Conservation (phyloP, 2,329 filamentous ascomycete species). For the Thermomyces lanuginosus region DNA sequence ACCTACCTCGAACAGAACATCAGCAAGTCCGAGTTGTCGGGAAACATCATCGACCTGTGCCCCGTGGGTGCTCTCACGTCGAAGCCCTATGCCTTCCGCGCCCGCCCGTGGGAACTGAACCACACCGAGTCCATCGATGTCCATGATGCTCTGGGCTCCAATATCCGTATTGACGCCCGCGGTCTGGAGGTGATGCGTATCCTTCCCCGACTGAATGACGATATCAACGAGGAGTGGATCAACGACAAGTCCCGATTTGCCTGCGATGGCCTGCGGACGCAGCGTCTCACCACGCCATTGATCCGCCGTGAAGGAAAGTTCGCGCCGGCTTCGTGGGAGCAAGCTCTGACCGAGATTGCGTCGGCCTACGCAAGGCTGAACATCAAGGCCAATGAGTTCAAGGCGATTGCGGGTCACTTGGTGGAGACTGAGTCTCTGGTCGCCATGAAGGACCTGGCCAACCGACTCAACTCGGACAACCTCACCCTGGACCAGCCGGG, state of each 20-base stretch:
- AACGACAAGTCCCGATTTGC: conserved; percentile 97
- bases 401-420: conserved; percentile 79
- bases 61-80: conserved; percentile 91
- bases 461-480: conserved; percentile 93
- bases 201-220: conserved; percentile 82
- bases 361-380: conserved; percentile 63
- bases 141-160: conserved; percentile 78
- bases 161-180: conserved; percentile 83
- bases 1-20: conserved; percentile 93
- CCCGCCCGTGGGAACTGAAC: conserved; percentile 91
- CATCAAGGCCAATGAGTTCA: conserved; percentile 86
- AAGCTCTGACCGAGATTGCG: conserved; percentile 75
- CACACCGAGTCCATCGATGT: conserved; percentile 94
- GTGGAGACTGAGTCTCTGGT: conserved; percentile 87
- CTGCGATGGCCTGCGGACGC: conserved; percentile 89
- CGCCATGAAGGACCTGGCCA: conserved; percentile 91
- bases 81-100: conserved; percentile 95
- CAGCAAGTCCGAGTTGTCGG: conserved; percentile 86
- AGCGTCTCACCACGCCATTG: conserved; percentile 82
- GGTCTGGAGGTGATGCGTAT: conserved; percentile 94
- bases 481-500: conserved; percentile 78
- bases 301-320: conserved; percentile 82
- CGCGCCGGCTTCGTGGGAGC: conserved; percentile 85
- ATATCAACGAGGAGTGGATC: conserved; percentile 99
- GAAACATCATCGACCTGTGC: conserved; percentile 95